These are phyloP conservation scores for Xylariaceae sp. DNA, from an alignment of 2,329 filamentous ascomycete species.

Conservation along the genomic window DNA sequence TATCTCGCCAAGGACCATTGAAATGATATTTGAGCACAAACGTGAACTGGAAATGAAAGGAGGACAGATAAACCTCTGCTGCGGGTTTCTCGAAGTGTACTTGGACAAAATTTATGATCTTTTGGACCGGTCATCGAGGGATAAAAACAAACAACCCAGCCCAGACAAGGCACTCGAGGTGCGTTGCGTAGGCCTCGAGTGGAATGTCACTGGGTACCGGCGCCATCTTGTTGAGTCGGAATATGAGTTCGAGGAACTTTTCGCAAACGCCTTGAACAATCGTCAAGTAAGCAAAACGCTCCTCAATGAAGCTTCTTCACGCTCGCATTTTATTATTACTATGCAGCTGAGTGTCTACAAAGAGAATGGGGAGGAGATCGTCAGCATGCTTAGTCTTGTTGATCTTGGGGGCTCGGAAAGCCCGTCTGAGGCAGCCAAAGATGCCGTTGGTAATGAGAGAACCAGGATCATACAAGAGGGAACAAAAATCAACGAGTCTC, in stretches of 20 bases:
- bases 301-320: constrained; percentile 85
- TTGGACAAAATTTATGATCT: background rate
- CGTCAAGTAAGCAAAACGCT: constrained; percentile 67
- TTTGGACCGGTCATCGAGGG: background rate
- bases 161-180: background rate
- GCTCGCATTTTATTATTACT: constrained; percentile 92
- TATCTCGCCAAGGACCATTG: background rate
- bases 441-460: background rate
- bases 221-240: constrained; percentile 2
- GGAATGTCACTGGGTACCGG: background rate
- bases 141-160: background rate
- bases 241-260: constrained; percentile 3
- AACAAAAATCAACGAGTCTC: background rate
- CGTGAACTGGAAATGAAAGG: background rate
- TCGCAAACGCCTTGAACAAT: background rate
- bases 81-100: background rate
- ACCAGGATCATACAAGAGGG: background rate
- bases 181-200: background rate
- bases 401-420: constrained; percentile 86
- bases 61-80: background rate
- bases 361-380: constrained; percentile 41
- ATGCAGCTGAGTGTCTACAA: constrained; percentile 48
- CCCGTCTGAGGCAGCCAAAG: constrained; percentile 10
- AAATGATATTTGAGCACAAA: background rate
- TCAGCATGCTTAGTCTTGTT: constrained; percentile 68